Evolutionary conservation across 2,329 filamentous ascomycete species (phyloP).

Genomic region (Chaetomiaceae sp.): DNA sequence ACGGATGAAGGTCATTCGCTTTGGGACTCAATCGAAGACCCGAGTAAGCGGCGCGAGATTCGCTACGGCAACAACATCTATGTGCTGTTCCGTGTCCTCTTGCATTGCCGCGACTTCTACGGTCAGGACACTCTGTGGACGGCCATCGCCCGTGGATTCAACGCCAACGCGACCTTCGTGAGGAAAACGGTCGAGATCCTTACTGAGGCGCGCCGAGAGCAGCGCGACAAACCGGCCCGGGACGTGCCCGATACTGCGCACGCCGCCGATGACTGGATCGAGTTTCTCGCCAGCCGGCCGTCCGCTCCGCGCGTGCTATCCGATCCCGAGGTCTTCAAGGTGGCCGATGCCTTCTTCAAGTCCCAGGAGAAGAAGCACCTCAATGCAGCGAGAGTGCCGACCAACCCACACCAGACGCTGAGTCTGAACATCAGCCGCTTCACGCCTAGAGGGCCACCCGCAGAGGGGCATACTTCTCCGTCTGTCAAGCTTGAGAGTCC

Average conservation of each 20-base stretch:
- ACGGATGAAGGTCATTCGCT: slow-evolving; percentile 14
- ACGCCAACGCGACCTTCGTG: slow-evolving; percentile 8
- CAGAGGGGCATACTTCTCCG: not conserved
- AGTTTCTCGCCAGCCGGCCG: slow-evolving; percentile 13
- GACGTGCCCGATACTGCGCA: slow-evolving; percentile 16
- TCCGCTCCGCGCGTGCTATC: not conserved
- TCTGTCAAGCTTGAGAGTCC: slow-evolving; percentile 7
- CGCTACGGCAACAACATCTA: slow-evolving; percentile 23
- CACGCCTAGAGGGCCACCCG: not conserved
- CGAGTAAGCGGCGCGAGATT: slow-evolving; percentile 16
- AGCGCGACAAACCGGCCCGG: slow-evolving; percentile 5
- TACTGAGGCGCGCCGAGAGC: slow-evolving; percentile 15
- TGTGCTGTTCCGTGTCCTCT: slow-evolving; percentile 19
- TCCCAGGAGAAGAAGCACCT: slow-evolving; percentile 9
- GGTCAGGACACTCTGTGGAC: slow-evolving; percentile 15
- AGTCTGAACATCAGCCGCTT: not conserved
- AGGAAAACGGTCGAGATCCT: slow-evolving; percentile 13
- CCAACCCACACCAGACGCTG: not conserved
- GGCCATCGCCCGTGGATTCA: slow-evolving; percentile 17
- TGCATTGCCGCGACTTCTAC: slow-evolving; percentile 10
- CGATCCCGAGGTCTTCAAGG: slow-evolving; percentile 4
- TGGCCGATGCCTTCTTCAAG: slow-evolving; percentile 11
- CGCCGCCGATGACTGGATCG: slow-evolving; percentile 22
- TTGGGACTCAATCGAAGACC: slow-evolving; percentile 7
- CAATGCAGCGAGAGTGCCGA: slow-evolving; percentile 18